Evolutionary conservation across 2,329 filamentous ascomycete genomes (phyloP), one percentile per base, ranked within the genome.

Genomic region (Nothophoma quercina): DNA sequence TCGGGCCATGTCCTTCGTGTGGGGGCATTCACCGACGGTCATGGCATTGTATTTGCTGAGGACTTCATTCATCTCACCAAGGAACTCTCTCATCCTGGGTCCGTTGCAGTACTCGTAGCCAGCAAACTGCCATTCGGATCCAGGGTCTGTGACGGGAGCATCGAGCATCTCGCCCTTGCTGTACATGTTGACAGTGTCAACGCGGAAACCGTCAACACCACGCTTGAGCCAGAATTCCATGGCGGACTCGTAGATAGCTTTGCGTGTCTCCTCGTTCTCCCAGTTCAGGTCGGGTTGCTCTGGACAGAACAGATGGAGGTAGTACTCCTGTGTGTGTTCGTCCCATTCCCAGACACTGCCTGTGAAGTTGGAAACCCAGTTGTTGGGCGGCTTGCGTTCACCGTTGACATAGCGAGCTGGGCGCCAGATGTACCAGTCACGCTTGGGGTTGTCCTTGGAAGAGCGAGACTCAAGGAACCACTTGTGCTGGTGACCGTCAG

Each of bases 281-380:
- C 90, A 95, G 74, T 95, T 95, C n/a, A 95, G 79, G 63, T 95
- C 91, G 0, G 91, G 90, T 69, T 93, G 90, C 59, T 90, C 85
- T 5, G 82, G 83, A 6, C 87, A 85, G 70, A 91, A 96, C 9
- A 95, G 80, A 56, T 89, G 86, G 0, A 93, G 83, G 64, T 91
- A 93, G 71, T 91, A 93, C 72, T 93, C 39, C 81, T 69, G 79
- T 0, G 88, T 90, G n/a, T 74, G 69, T 59, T 89, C 85, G 63
- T 92, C 89, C 78, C 85, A 93, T 53, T 86, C 78, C 89, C 88
- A 91, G 0, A 82, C 80, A 53, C 78, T 84, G 45, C 82, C 83
- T n/a, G 71, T 72, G 85, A 89, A 75, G 80, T 85, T 77, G 73
- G 83, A 60, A 75, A 81, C 87, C 81, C 88, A 93, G 73, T 93